These are phyloP conservation scores for Trichoderma koningii DNA, from an alignment of 2,329 filamentous ascomycete genomes.

Conservation along the genomic window DNA sequence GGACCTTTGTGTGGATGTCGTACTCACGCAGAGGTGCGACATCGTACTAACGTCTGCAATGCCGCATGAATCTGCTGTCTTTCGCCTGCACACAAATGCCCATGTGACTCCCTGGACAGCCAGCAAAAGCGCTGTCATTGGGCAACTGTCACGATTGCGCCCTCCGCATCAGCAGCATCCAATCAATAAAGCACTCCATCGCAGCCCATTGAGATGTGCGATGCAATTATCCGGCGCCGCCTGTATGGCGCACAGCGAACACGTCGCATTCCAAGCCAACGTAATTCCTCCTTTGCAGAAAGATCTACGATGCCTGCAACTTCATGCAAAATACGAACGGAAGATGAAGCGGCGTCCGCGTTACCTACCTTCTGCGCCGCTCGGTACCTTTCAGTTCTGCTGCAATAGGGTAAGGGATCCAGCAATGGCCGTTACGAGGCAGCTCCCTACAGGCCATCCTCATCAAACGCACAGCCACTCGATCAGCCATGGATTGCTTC, in stretches of 20 bases:
- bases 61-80: conserved; percentile 5
- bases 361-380: too few relatives aligned
- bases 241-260: not conserved
- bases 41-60: not conserved
- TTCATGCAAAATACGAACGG: conserved; percentile 4
- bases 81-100: conserved; percentile 5
- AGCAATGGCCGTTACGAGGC: not conserved
- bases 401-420: too few relatives aligned
- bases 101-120: conserved; percentile 5
- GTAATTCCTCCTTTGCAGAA: not conserved
- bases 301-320: not conserved
- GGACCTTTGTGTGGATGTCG: not conserved
- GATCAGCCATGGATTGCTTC: conserved; percentile 1
- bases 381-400: not conserved
- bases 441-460: not conserved
- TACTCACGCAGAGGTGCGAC: not conserved
- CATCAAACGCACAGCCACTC: conserved; percentile 13
- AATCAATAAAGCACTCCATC: not conserved
- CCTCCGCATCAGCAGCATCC: not conserved
- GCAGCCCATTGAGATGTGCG: not conserved
- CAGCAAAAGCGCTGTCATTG: not conserved
- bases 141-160: not conserved
- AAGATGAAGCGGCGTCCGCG: too few relatives aligned
- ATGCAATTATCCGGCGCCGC: conserved; percentile 18
- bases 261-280: not conserved